Evolutionary conservation across 164 flowering plant genomes (phyloP), one percentile per base, ranked within the genome.

Genomic region (Kalanchoe fedtschenkoi): DNA sequence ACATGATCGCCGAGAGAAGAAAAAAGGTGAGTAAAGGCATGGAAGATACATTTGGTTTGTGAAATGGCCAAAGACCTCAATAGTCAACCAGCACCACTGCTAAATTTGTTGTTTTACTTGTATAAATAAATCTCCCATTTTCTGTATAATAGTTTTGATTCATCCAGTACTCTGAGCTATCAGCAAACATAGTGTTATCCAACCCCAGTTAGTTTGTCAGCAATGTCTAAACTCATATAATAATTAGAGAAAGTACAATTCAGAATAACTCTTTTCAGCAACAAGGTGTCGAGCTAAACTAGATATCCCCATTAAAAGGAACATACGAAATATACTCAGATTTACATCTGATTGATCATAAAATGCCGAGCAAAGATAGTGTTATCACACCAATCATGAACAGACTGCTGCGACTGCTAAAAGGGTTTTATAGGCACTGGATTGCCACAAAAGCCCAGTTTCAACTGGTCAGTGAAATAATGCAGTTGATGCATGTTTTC

Each of bases 1-100:
- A 80, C 15, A 87, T 86, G 97, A 90, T 87, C 44, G 80, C 81
- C 0, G 95, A 85, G 64, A 69, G 97, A 43, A 72, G 86, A 64
- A 77, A 70, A 68, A 82, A 71, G 60, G 85, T 87, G 63, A 77
- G 43, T 5, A 77, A 39, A 51, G 95, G 96, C 16, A 51, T 59
- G 16, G 96, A 89, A 68, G 96, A 89, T 72, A 89, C 91, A 26
- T 89, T 78, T 74, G 96, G 96, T 55, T 15, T 21, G 65, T 46
- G 41, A 41, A 75, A 74, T 67, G 67, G 59, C 63, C 77, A 64
- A 53, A n/a, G 53, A 6, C 51, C 21, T 5, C 2, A 42, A 42
- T 16, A 17, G 2, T n/a, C n/a, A n/a, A n/a, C n/a, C n/a, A n/a
- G 2, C 47, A 16, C 47, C 47, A 43, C 17, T 5, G 21, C 22